phyloP scores from a whole-genome alignment of 257 asterid species.

The Misopates orontium region DNA sequence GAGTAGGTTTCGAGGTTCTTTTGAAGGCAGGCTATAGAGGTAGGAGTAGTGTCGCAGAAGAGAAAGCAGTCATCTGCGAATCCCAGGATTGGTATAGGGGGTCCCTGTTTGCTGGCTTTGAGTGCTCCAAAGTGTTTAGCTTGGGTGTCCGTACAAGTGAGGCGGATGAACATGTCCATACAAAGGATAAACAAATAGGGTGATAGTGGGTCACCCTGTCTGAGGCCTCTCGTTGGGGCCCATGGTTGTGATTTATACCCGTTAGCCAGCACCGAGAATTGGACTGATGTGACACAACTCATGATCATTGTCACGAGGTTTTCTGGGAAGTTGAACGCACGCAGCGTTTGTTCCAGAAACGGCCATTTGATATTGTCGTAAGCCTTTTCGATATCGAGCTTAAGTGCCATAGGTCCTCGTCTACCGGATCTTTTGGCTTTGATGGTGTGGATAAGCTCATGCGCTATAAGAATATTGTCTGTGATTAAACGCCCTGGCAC shows the following conservation, averaged over 20 bases:
- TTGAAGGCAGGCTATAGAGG: not conserved
- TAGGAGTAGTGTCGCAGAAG: not conserved
- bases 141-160: not conserved
- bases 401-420: not conserved
- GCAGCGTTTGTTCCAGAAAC: not conserved
- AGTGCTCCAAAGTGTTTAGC: not conserved
- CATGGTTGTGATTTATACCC: not conserved
- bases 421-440: no score
- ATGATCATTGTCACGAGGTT: not conserved
- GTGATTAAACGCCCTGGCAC: no score
- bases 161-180: not conserved
- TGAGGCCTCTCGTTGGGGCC: not conserved
- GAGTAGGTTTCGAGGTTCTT: no score
- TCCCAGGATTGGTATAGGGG: not conserved
- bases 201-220: not conserved
- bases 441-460: no score
- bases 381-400: no score
- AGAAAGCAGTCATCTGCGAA: not conserved
- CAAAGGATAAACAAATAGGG: not conserved
- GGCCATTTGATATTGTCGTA: not conserved
- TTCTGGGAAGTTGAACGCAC: not conserved
- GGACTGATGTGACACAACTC: no score
- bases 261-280: not conserved
- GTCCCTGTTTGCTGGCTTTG: not conserved
- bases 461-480: no score